Conservation (phyloP, 768 basidiomycete genomes). For the Scleroderma citrinum region DNA sequence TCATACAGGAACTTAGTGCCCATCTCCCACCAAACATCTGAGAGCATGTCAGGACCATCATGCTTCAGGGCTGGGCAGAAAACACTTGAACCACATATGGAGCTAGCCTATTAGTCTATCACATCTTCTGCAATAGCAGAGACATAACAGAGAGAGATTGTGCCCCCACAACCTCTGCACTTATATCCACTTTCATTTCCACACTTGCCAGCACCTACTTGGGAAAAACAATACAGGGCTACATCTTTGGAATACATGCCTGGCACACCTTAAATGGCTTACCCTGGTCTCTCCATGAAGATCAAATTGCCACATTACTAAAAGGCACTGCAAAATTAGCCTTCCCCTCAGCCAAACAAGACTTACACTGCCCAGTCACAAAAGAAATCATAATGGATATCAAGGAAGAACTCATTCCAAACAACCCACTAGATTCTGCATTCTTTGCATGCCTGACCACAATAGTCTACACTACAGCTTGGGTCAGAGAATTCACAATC, state of each 20-base stretch:
- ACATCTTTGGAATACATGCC: conserved; percentile 8
- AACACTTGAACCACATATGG: conserved; percentile 32
- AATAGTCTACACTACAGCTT: conserved; percentile 11
- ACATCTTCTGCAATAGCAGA: conserved; percentile 35
- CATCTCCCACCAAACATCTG: not conserved
- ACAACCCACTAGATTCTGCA: conserved; percentile 1
- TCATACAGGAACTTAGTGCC: not conserved
- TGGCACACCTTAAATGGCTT: conserved; percentile 19
- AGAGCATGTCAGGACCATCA: not conserved
- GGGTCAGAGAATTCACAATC: conserved; percentile 19
- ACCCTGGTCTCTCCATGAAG: conserved; percentile 9
- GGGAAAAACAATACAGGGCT: conserved; percentile 4
- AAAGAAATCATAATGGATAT: not conserved
- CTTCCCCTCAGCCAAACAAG: conserved; percentile 22
- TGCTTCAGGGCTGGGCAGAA: conserved; percentile 22
- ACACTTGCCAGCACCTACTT: conserved; percentile 1
- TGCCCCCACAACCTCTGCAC: not conserved
- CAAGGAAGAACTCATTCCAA: not conserved
- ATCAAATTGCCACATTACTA: conserved; percentile 25
- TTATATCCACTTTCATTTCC: not conserved
- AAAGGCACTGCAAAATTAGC: conserved; percentile 5
- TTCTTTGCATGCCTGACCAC: conserved; percentile 16
- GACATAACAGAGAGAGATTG: conserved; percentile 8
- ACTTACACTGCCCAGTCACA: conserved; percentile 7
- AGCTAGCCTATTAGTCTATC: conserved; percentile 32